phyloP scores from a whole-genome alignment of 495 filamentous ascomycete species.

The Aspergillus wentii region DNA sequence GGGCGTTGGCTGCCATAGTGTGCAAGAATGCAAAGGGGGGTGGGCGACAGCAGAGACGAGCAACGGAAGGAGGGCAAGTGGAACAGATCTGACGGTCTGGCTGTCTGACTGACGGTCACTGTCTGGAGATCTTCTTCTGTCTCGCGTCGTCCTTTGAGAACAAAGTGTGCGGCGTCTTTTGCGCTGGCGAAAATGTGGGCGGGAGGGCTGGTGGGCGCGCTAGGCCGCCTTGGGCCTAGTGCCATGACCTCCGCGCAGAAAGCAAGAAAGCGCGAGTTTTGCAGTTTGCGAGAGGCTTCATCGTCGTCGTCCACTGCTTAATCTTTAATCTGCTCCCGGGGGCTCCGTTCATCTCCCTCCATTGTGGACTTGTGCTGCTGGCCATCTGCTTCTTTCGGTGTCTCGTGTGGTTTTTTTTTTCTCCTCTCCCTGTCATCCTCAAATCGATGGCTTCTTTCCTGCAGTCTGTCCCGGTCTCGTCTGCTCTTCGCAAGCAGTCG shows the following conservation, averaged over 20 bases:
- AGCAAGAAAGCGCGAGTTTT: slow-evolving; percentile 12
- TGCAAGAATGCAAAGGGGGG: slow-evolving; percentile 13
- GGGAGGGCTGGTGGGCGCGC: slow-evolving; percentile 31
- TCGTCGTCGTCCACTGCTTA: slow-evolving; percentile 18
- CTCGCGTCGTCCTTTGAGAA: too few relatives aligned
- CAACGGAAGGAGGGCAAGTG: slow-evolving; percentile 5
- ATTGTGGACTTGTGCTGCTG: too few relatives aligned
- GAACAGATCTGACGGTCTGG: slow-evolving; percentile 6
- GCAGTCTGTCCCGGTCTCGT: slow-evolving; percentile 26
- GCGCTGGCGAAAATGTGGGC: slow-evolving; percentile 37
- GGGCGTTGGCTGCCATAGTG: slow-evolving; percentile 64
- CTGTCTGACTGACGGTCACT: too few relatives aligned
- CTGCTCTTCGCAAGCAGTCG: slow-evolving; percentile 33
- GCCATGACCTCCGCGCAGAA: slow-evolving; percentile 20
- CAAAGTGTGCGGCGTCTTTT: slow-evolving; percentile 26
- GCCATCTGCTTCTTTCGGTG: too few relatives aligned
- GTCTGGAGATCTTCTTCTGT: too few relatives aligned
- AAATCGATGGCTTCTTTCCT: slow-evolving; percentile 38
- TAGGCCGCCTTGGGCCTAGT: slow-evolving; percentile 27
- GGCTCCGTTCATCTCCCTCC: background rate
- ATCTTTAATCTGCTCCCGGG: slow-evolving; percentile 12
- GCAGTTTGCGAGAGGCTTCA: too few relatives aligned
- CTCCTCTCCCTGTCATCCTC: too few relatives aligned
- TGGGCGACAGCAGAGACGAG: slow-evolving; percentile 4
- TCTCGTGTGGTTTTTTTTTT: too few relatives aligned